Base-by-base conservation (phyloP, 2,329 filamentous ascomycete genomes). In the Penicillium sp. region DNA sequence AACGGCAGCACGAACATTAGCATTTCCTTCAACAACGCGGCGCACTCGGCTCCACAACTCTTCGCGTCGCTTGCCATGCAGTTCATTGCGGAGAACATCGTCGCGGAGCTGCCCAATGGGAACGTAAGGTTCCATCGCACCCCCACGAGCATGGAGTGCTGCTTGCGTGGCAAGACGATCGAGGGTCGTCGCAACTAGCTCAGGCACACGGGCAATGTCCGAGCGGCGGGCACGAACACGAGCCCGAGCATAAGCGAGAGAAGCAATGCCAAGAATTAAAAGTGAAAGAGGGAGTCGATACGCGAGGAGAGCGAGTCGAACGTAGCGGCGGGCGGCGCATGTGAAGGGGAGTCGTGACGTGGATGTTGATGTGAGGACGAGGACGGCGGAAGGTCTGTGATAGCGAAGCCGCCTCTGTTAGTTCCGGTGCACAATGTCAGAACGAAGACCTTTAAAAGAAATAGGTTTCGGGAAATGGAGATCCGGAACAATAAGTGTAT, bases 81-180 rank as follows among this genome's bases (percentile, higher is more conserved):
- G 91, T 59, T 96, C 87, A 27, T 89, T 85, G 21, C 93, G 83
- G 39, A 99, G 81, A 3, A 99, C 88, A 69, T 98, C 93, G 69
- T 99, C 95, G 58, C 95, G 84, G 53, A 99, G 79, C 71, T 98
- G 95, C 1, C 90, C 90, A 65, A 97, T 84, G 69, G 91, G 90
- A 60, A 99, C 84, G 78, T 90, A 96, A 1, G 87, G 82, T 60
- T 97, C 93, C 19, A 86, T 84, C 51, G 82, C 87, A 58, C 73
- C 82, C 45, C 87, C 85, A 51, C 83, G 79, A 21, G 81, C 87
- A 60, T 92, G 88, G n/a, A 93, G 77, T 60, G 90, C 88, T 58
- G 93, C 95, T 72, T 98, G 93, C 35, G 84, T 86, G 11, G 90
- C 89, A 16, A 99, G 84, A 46, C 91, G 86, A 66, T 93, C 88